Evolutionary conservation across 192 early-diverging fungal genomes (phyloP), one percentile per base, ranked within the genome.

Genomic region (Linderina pennispora): DNA sequence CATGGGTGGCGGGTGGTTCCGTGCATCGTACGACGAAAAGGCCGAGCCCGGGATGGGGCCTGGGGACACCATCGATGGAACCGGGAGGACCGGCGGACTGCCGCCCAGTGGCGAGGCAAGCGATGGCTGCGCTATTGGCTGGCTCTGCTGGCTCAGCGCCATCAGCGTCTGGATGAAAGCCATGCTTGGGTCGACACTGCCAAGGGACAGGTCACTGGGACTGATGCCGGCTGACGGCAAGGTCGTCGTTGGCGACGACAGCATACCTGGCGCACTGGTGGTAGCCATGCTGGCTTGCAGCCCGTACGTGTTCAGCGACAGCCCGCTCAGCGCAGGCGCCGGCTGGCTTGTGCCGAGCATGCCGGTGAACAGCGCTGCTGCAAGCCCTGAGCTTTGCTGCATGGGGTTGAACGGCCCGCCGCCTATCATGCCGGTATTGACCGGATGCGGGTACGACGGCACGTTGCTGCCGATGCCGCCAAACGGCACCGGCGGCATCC

Each of bases 141-240:
- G 7, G 46, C 26, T 25, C 37, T 60, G 58, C 39, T 51, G 53
- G 19, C 16, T 32, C 1, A 66, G 41, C 36, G 48, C 20, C 11
- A 61, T 18, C 39, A 68, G 45, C 36, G 65, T 52, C 42, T 68
- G 56, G 41, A 61, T 61, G 20, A 67, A 40, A 20, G 60, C 43
- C 36, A 36, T 13, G 8, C 48, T 33, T 0, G 41, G 17, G 20
- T 62, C 60, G 10, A 26, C 9, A n/a, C n/a, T n/a, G 17, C 48
- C 43, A 32, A 55, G 22, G n/a, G 52, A 22, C n/a, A 44, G 8
- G 43, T 45, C 41, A 5, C 36, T 20, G 18, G 42, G 36, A 37
- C 36, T 45, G 25, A 50, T 33, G n/a, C n/a, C n/a, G n/a, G n/a
- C n/a, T n/a, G n/a, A n/a, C n/a, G n/a, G n/a, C n/a, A n/a, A n/a